Percentiles rank a stretch among this genome's conserved stretches.
phyloP scores from a whole-genome alignment of 768 basidiomycete species.

The Lactifluus hygrophoroides region DNA sequence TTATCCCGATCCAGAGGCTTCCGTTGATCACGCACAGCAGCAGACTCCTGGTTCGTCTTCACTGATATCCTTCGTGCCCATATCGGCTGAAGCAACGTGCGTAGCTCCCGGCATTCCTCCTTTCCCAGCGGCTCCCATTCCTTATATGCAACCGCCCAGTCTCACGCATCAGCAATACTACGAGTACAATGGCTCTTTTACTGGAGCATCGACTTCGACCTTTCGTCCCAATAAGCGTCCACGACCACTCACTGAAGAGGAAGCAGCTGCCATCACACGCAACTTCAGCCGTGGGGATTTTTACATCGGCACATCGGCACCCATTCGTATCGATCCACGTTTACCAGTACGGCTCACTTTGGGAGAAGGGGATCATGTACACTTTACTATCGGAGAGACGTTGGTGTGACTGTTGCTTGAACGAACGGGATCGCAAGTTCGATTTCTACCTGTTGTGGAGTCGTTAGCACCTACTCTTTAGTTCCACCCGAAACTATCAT shows the following conservation, averaged over 20 bases:
- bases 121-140: constrained; percentile 32
- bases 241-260: constrained; percentile 73
- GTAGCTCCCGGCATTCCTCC: constrained; percentile 29
- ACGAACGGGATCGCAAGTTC: background rate
- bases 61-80: constrained; percentile 20
- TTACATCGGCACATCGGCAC: constrained; percentile 71
- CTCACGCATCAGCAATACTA: constrained; percentile 55
- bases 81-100: constrained; percentile 23
- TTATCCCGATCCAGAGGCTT: constrained; percentile 67
- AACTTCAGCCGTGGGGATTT: constrained; percentile 78
- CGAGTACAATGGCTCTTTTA: constrained; percentile 49
- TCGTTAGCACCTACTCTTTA: constrained; percentile 6
- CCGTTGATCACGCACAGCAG: constrained; percentile 20
- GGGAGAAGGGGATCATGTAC: constrained; percentile 77
- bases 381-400: constrained; percentile 48
- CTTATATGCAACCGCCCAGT: constrained; percentile 33
- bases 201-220: constrained; percentile 62
- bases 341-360: constrained; percentile 71
- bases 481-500: background rate
- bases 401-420: constrained; percentile 28
- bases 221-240: constrained; percentile 78
- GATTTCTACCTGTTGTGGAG: constrained; percentile 11
- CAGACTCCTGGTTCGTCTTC: constrained; percentile 19
- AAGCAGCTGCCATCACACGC: constrained; percentile 74
- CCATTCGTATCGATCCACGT: constrained; percentile 75